Evolutionary conservation across 495 filamentous ascomycete species (phyloP), one percentile per base, ranked within the genome.

Genomic region (Penicillium samsonianum): DNA sequence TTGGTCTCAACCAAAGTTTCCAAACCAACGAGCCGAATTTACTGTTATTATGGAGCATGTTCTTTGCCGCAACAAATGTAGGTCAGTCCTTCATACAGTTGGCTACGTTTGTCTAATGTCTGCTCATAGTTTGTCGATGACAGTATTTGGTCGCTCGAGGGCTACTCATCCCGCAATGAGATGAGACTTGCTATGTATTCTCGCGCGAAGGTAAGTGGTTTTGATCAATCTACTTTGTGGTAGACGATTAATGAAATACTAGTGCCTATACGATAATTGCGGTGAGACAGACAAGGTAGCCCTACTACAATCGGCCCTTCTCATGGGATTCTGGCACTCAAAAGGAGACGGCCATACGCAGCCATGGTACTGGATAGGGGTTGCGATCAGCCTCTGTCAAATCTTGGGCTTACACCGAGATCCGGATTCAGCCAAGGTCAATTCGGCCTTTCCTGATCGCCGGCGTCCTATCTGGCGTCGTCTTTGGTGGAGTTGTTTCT

Each of bases 271-370:
- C 51, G 57, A 67, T 38, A 67, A 69, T 19, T 63, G 69, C 12
- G 64, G 64, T 1, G 73, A 73, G 51, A 59, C 58, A 16, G 65
- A 72, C 33, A 70, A 74, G 14, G 64, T 72, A 4, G 63, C 71
- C 10, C 62, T 74, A 0, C 57, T 76, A 26, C 74, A 77, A 60
- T 63, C 73, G 1, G 64, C 72, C 2, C 67, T 77, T 1, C 47
- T 77, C 8, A 40, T 77, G 45, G 73, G 70, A n/a, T 77, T 75
- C 53, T 77, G 65, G 59, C 69, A 74, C 44, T 74, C 74, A 4
- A 70, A 76, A 43, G 46, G 62, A 0, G 70, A 73, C 43, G 63
- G 71, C 17, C 69, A 76, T 44, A 60, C 55, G 14, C 64, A 69
- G n/a, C 69, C 71, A 5, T 74, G 74, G 74, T 65, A 72, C 52